phyloP scores from a whole-genome alignment of 306 rosid genomes.

The Corylus avellana region DNA sequence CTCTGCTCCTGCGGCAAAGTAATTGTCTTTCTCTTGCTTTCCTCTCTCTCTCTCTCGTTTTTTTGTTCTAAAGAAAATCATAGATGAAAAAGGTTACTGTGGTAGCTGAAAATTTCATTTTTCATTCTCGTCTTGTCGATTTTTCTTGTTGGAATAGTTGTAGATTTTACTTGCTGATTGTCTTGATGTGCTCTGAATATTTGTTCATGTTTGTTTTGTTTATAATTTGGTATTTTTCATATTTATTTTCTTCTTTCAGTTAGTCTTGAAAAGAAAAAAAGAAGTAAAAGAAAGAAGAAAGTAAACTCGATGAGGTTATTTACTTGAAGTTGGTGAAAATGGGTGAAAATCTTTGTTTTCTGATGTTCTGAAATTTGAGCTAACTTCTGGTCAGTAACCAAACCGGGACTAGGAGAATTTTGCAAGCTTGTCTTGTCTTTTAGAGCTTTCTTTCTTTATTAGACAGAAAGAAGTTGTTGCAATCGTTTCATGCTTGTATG shows the following conservation, averaged over 20 bases:
- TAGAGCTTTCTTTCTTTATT: conserved; percentile 1
- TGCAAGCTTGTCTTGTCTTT: conserved; percentile 5
- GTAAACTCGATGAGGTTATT: neutral
- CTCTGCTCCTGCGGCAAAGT: conserved; percentile 77
- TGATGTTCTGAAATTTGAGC: neutral
- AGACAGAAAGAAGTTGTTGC: neutral
- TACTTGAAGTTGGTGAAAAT: neutral
- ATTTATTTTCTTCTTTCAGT: neutral
- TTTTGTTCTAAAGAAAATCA: neutral
- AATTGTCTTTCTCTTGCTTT: conserved; percentile 18
- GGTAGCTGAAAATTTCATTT: neutral
- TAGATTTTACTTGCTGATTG: neutral
- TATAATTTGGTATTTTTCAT: neutral
- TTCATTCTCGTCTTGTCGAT: neutral
- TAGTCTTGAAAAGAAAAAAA: neutral
- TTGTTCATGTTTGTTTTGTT: neutral
- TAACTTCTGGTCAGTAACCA: neutral
- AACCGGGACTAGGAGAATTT: neutral
- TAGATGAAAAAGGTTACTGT: neutral
- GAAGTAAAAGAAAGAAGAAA: neutral
- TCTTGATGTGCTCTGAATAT: neutral
- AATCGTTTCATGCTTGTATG: conserved; percentile 8
- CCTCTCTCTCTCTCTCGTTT: conserved; percentile 1
- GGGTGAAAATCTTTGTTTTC: neutral
- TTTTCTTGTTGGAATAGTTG: neutral